Conservation (phyloP, 768 basidiomycete species). For the Trametopsis cervina region DNA sequence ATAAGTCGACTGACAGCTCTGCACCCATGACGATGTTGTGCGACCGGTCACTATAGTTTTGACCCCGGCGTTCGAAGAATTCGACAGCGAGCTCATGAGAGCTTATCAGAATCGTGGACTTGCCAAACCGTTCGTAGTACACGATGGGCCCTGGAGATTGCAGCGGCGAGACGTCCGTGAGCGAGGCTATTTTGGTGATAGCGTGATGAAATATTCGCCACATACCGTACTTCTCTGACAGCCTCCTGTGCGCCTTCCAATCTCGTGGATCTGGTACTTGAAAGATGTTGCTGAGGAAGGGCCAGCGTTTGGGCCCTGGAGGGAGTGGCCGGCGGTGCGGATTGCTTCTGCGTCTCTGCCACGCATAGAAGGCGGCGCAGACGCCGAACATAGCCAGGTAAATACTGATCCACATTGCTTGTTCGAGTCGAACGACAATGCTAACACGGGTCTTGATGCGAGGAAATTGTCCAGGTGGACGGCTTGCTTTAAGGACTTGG, state of each 20-base stretch:
- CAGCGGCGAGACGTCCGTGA: no score
- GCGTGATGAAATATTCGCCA: no score
- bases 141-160: conserved; percentile 60
- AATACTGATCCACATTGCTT: no score
- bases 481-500: no score
- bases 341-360: no score
- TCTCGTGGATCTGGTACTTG: conserved; percentile 54
- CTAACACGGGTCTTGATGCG: no score
- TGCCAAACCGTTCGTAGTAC: conserved; percentile 61
- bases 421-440: no score
- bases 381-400: no score
- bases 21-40: conserved; percentile 58
- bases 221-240: conserved; percentile 62
- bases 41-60: conserved; percentile 75
- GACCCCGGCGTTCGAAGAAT: conserved; percentile 61
- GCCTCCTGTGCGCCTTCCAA: conserved; percentile 55
- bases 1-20: conserved; percentile 54
- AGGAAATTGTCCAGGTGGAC: no score
- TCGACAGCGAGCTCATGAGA: conserved; percentile 51
- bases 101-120: conserved; percentile 61
- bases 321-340: no score
- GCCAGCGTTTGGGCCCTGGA: conserved; percentile 63
- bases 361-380: no score
- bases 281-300: conserved; percentile 55
- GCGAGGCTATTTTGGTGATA: no score